Conservation (phyloP, 257 asterid species). For the Fraxinus anomala region DNA sequence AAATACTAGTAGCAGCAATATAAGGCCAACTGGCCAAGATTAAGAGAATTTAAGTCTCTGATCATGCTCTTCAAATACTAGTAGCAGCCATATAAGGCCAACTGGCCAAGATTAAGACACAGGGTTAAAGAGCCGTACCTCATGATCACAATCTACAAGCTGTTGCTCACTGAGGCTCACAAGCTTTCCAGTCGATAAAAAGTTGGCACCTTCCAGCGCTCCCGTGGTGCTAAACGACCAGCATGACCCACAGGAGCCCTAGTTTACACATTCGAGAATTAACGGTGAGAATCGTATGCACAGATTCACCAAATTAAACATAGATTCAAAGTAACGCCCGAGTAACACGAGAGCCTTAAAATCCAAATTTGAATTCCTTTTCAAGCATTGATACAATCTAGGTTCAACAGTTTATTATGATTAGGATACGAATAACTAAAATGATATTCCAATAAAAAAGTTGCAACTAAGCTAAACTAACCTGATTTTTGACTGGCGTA, state of each 20-base stretch:
- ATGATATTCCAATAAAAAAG: background rate
- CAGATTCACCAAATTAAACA: slow-evolving; percentile 8
- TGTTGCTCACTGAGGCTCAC: slow-evolving; percentile 93
- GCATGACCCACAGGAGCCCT: slow-evolving; percentile 94
- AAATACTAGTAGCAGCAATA: background rate
- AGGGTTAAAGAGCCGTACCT: slow-evolving; percentile 42
- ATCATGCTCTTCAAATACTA: background rate
- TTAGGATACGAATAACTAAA: background rate
- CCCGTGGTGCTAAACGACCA: slow-evolving; percentile 93
- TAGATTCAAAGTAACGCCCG: background rate
- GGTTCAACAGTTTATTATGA: background rate
- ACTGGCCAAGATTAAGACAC: background rate
- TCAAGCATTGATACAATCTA: background rate
- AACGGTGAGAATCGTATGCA: background rate
- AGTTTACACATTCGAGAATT: slow-evolving; percentile 17
- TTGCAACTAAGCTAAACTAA: slow-evolving; percentile 11
- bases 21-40: background rate
- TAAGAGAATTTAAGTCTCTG: background rate
- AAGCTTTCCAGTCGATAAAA: slow-evolving; percentile 74
- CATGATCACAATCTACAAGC: slow-evolving; percentile 92
- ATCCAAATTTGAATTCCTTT: background rate
- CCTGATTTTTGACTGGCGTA: slow-evolving; percentile 83
- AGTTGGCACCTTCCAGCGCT: slow-evolving; percentile 89
- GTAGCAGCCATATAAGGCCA: background rate
- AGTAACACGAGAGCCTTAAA: background rate